Evolutionary conservation across 192 early-diverging fungal genomes (phyloP), one percentile per base, ranked within the genome.

Genomic region (Pecoramyces ruminantium): DNA sequence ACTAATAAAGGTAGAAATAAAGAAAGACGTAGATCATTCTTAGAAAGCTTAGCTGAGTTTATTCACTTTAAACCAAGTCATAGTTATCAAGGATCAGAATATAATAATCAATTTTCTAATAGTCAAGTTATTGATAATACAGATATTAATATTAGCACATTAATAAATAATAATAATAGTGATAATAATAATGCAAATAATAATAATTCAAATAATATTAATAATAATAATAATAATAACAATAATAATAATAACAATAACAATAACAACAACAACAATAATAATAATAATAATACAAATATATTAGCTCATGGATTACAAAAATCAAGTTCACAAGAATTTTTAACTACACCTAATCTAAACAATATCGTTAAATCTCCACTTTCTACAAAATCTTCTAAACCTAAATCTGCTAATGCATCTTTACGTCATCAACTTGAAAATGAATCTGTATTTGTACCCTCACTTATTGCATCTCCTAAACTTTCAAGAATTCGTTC

Each of bases 401-500:
- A 21, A n/a, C 25, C 51, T n/a, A 67, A 67, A n/a, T 67, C 51
- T 27, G n/a, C 21, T n/a, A 67, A 21, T 27, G 8, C 25, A 9
- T 8, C 51, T 25, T n/a, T n/a, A 51, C 42, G 42, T n/a, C 51
- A 67, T 67, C 51, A 67, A 67, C 21, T 67, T 67, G 51, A 67
- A 67, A 67, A 67, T 67, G 51, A 67, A 67, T 67, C 83, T 77
- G 39, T 83, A 81, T 77, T 77, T 83, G 28, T 80, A 80, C 39
- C 78, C 78, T 78, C 40, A 80, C 29, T n/a, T 30, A 58, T n/a
- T 21, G 78, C 79, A 2, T 84, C 85, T 14, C 81, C 83, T 16
- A 77, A 29, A 80, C 79, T 83, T 38, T 84, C 86, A 16, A 82
- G 78, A 28, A 85, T 84, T 34, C 83, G 85, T 2, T 84, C 84